Conservation (phyloP, 108 stramenopile species). For the Skeletonema costatum region DNA sequence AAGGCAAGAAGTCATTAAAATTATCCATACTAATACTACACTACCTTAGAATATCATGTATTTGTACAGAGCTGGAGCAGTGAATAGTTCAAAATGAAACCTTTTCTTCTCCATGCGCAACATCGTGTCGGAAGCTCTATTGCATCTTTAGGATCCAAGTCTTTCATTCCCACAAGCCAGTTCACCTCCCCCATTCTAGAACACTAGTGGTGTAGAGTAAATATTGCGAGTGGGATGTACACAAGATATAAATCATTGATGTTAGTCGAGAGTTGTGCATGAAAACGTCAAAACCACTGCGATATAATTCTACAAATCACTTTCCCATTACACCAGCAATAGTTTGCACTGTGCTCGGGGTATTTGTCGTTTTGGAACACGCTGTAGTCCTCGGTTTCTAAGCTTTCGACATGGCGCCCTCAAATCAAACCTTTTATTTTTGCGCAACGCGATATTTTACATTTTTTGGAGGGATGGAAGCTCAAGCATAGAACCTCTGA, state of each 20-base stretch:
- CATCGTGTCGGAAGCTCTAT: conserved; percentile 17
- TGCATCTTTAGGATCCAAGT: conserved; percentile 12
- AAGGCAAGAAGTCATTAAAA: neutral
- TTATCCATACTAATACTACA: neutral
- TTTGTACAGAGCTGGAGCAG: conserved; percentile 18
- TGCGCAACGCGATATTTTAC: no score
- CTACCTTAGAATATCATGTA: neutral
- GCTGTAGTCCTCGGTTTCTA: no score
- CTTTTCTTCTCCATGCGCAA: conserved; percentile 30
- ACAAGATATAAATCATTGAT: no score
- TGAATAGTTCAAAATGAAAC: conserved; percentile 40
- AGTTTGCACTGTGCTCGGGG: conserved; percentile 22
- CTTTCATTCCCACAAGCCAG: no score
- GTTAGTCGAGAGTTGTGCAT: no score
- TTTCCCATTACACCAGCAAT: conserved; percentile 33
- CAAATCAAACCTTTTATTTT: no score
- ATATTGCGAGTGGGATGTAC: no score
- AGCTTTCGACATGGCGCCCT: no score
- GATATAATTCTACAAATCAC: neutral
- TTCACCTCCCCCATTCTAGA: conserved; percentile 57
- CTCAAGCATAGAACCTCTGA: no score
- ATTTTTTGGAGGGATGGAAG: no score
- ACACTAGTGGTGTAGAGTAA: conserved; percentile 4
- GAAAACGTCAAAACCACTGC: no score
- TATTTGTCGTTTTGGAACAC: no score